Percentiles rank a stretch among this genome's conserved stretches.
These are phyloP conservation scores for Vanrija sp. DNA, from an alignment of 1,284 basidiomycete species.

Conservation along the genomic window DNA sequence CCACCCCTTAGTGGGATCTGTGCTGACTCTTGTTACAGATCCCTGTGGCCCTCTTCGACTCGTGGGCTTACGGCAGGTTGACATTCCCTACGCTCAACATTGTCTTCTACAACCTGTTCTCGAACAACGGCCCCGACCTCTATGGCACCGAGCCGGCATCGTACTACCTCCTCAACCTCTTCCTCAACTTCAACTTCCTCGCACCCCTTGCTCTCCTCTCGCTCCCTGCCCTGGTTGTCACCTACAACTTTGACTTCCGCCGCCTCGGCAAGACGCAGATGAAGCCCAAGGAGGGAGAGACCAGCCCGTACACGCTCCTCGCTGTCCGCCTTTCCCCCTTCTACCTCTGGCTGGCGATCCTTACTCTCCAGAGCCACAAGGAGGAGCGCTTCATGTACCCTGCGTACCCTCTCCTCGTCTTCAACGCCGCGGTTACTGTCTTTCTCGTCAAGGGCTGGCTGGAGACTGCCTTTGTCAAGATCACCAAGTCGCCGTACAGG, in stretches of 20 bases:
- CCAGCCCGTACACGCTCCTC: constrained; percentile 71
- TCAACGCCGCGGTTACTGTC: constrained; percentile 85
- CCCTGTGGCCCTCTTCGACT: constrained; percentile 76
- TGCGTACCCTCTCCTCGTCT: constrained; percentile 82
- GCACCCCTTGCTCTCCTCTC: constrained; percentile 73
- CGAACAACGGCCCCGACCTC: constrained; percentile 66
- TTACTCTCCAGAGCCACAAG: constrained; percentile 85
- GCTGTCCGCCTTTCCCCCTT: constrained; percentile 73
- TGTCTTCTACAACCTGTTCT: constrained; percentile 85
- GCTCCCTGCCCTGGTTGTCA: constrained; percentile 73
- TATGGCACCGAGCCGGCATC: constrained; percentile 87
- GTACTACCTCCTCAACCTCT: constrained; percentile 80
- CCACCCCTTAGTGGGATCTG: not conserved
- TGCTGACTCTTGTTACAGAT: constrained; percentile 54
- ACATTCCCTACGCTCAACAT: constrained; percentile 89
- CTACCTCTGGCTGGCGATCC: constrained; percentile 81
- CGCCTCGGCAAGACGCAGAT: constrained; percentile 66
- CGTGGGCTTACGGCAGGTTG: constrained; percentile 75
- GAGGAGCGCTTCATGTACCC: constrained; percentile 99
- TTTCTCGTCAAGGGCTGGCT: constrained; percentile 81
- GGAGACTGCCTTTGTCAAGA: constrained; percentile 67
- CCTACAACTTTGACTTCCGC: constrained; percentile 68
- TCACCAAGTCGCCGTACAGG: constrained; percentile 80
- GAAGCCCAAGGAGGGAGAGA: constrained; percentile 57
- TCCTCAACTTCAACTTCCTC: constrained; percentile 90